Percentiles rank a stretch among this genome's conserved stretches.
These are phyloP conservation scores for Aspergillus costaricaensis DNA, from an alignment of 2,329 filamentous ascomycete species.

Conservation along the genomic window DNA sequence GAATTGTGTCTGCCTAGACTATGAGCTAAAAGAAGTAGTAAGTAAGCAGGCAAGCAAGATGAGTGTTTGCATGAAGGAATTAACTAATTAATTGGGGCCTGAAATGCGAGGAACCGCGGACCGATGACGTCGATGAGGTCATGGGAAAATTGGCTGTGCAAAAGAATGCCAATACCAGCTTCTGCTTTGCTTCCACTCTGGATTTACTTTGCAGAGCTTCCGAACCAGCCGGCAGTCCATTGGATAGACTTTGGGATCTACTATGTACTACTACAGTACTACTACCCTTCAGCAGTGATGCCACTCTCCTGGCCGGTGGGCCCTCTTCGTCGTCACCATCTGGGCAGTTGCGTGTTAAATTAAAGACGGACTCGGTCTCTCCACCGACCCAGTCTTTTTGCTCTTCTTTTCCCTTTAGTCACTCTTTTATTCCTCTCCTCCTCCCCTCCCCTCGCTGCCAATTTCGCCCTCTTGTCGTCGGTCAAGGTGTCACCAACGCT, in stretches of 20 bases:
- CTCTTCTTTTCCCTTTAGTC: not conserved
- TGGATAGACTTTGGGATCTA: slow-evolving; percentile 3
- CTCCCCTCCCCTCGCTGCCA: not conserved
- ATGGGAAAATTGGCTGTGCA: not conserved
- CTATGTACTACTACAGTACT: too few species aligned
- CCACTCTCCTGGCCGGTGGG: not conserved
- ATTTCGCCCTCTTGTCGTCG: not conserved
- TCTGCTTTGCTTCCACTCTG: too few species aligned
- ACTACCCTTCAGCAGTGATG: not conserved
- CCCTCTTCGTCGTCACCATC: slow-evolving; percentile 2
- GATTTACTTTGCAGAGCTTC: not conserved
- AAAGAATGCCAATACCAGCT: too few species aligned
- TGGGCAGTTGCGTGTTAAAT: not conserved
- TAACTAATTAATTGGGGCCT: too few species aligned
- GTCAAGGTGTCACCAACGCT: not conserved
- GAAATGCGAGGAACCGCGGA: too few species aligned
- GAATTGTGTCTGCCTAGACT: too few species aligned
- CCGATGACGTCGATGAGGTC: slow-evolving; percentile 13
- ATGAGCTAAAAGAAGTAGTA: too few species aligned
- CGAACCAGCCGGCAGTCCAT: not conserved
- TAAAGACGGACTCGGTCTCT: not conserved
- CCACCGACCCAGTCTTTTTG: not conserved
- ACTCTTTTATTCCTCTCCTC: not conserved
- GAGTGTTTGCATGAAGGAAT: not conserved
- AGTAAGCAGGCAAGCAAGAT: too few species aligned